phyloP scores from a whole-genome alignment of 2,329 filamentous ascomycete genomes.

The Chaetomium sp. region DNA sequence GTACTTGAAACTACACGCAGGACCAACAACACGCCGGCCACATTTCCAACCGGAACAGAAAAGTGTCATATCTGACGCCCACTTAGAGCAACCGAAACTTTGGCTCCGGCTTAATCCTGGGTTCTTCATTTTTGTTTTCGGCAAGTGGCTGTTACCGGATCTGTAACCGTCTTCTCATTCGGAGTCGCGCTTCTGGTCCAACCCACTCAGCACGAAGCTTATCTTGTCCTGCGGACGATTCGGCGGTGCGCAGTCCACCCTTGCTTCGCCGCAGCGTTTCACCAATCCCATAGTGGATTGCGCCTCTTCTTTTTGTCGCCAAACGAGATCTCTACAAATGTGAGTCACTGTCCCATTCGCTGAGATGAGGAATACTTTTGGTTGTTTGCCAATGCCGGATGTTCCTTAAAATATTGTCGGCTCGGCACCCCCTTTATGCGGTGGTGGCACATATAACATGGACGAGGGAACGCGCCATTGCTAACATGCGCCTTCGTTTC shows the following conservation, averaged over 20 bases:
- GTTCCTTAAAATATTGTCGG: conserved; percentile 5
- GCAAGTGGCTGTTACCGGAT: conserved; percentile 19
- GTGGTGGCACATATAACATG: conserved; percentile 13
- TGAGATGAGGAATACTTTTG: conserved; percentile 14
- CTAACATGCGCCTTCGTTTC: conserved; percentile 21
- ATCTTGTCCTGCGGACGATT: conserved; percentile 22
- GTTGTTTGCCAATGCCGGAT: conserved; percentile 9
- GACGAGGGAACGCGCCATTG: conserved; percentile 8
- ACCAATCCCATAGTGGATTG: conserved; percentile 24
- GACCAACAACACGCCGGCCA: conserved; percentile 3
- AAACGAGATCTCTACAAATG: conserved; percentile 17
- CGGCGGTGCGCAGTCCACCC: conserved; percentile 22
- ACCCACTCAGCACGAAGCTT: conserved; percentile 20
- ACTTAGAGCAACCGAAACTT: not conserved
- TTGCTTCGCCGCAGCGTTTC: conserved; percentile 23
- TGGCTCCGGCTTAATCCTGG: not conserved
- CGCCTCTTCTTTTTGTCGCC: conserved; percentile 15
- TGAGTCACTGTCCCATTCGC: conserved; percentile 26
- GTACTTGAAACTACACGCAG: conserved; percentile 12
- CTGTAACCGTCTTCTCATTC: conserved; percentile 18
- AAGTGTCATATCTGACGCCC: conserved; percentile 1
- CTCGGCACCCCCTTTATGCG: not conserved
- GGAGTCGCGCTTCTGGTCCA: conserved; percentile 23
- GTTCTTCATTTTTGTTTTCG: not conserved
- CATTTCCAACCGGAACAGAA: conserved; percentile 4